Conservation (phyloP, 2,329 filamentous ascomycete genomes). For the Neopestalotiopsis clavispora region DNA sequence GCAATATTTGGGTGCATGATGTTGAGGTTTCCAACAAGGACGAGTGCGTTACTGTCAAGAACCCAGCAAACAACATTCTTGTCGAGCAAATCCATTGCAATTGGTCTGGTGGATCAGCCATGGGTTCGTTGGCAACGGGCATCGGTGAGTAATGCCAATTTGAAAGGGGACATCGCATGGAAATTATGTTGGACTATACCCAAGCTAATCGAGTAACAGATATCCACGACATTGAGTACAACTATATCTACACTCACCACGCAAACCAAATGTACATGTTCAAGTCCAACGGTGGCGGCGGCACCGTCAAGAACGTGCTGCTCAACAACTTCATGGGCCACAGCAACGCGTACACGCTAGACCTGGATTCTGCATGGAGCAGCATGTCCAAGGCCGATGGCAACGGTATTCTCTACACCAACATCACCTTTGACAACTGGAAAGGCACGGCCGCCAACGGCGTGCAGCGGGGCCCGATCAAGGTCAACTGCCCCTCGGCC, state of each 20-base stretch:
- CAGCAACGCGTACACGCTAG: slow-evolving; percentile 60
- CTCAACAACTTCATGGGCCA: slow-evolving; percentile 66
- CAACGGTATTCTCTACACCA: slow-evolving; percentile 54
- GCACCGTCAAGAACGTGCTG: slow-evolving; percentile 52
- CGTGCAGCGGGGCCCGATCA: slow-evolving; percentile 54
- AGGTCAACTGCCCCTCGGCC: slow-evolving; percentile 53
- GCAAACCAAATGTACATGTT: slow-evolving; percentile 69
- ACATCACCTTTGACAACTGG: slow-evolving; percentile 61
- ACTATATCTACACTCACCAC: slow-evolving; percentile 62
- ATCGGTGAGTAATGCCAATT: slow-evolving; percentile 53
- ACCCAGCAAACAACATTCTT: slow-evolving; percentile 55
- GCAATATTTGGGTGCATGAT: slow-evolving; percentile 61
- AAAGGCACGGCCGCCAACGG: slow-evolving; percentile 57
- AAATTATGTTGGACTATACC: not conserved
- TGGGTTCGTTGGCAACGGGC: slow-evolving; percentile 57
- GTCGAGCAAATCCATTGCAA: slow-evolving; percentile 67
- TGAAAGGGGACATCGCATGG: not conserved
- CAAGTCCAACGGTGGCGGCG: slow-evolving; percentile 63
- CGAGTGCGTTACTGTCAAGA: slow-evolving; percentile 63
- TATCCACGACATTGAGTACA: slow-evolving; percentile 42
- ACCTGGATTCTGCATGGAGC: slow-evolving; percentile 60
- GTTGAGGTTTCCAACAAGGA: slow-evolving; percentile 64
- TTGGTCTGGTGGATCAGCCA: slow-evolving; percentile 58
- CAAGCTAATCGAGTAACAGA: not conserved
- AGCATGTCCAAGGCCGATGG: slow-evolving; percentile 46